A percentile compares a stretch with the other conserved stretches of the same genome.
Conservation (phyloP, 2,329 filamentous ascomycete species). For the Microdochium trichocladiopsis region DNA sequence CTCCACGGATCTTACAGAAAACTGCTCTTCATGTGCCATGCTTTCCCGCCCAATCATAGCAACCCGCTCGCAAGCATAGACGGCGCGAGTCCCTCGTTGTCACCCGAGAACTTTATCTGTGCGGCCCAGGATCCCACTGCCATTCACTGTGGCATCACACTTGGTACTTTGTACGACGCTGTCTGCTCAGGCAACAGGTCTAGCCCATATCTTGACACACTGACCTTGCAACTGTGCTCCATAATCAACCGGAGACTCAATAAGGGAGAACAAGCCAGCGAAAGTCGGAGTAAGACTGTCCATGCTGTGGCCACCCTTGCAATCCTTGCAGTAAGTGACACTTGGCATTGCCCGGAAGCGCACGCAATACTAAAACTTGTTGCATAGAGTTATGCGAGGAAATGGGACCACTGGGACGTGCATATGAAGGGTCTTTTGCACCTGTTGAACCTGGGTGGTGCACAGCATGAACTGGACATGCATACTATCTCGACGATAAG, state of each 20-base stretch:
- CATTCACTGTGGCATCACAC: conserved; percentile 6
- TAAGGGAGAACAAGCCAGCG: conserved; percentile 1
- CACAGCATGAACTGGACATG: conserved; percentile 9
- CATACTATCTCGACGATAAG: conserved; percentile 15
- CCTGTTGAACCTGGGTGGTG: conserved; percentile 21
- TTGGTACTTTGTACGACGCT: conserved; percentile 7
- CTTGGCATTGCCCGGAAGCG: not conserved
- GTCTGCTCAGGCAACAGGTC: conserved; percentile 1
- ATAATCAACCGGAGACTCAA: conserved; percentile 8
- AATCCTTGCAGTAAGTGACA: conserved; percentile 6
- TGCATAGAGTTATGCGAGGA: conserved; percentile 20
- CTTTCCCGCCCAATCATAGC: conserved; percentile 2
- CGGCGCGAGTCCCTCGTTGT: not conserved
- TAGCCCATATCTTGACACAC: not conserved
- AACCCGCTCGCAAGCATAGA: not conserved
- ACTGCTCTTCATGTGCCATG: conserved; percentile 6
- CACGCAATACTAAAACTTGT: not conserved
- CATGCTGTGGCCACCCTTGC: conserved; percentile 7
- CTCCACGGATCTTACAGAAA: conserved; percentile 1
- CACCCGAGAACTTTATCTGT: conserved; percentile 3
- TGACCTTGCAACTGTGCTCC: conserved; percentile 5
- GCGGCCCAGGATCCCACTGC: conserved; percentile 6
- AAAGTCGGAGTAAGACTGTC: conserved; percentile 4
- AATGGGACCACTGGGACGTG: conserved; percentile 28
- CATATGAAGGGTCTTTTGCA: conserved; percentile 26